Conservation (phyloP, 352 stramenopile genomes). For the Pythium plurisporium region DNA sequence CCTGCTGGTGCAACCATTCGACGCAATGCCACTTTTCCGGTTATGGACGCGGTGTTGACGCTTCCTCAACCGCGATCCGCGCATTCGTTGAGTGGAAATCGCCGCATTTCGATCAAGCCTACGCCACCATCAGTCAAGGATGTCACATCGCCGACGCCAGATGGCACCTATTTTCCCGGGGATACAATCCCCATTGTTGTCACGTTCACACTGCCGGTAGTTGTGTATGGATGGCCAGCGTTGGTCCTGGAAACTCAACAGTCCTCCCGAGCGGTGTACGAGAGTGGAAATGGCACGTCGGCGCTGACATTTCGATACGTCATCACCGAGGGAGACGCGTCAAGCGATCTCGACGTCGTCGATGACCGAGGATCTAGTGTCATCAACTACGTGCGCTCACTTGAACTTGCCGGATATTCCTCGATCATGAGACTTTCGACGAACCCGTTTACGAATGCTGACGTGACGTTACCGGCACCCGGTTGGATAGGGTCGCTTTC, state of each 20-base stretch:
- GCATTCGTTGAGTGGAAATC: conserved; percentile 46
- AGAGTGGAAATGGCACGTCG: conserved; percentile 33
- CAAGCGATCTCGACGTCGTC: conserved; percentile 34
- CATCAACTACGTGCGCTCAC: conserved; percentile 46
- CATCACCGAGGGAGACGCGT: conserved; percentile 36
- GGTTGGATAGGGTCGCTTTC: conserved; percentile 45
- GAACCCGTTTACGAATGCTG: conserved; percentile 34
- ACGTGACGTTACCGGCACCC: conserved; percentile 40
- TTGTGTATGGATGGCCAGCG: conserved; percentile 46
- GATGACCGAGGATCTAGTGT: conserved; percentile 41
- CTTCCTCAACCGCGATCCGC: conserved; percentile 34
- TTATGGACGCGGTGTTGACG: conserved; percentile 33
- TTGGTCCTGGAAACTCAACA: conserved; percentile 29
- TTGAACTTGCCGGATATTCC: conserved; percentile 28
- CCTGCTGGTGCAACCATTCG: conserved; percentile 33
- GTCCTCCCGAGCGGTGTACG: conserved; percentile 24
- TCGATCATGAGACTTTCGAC: conserved; percentile 53
- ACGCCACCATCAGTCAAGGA: conserved; percentile 32
- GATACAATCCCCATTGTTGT: conserved; percentile 52
- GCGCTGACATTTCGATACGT: conserved; percentile 51
- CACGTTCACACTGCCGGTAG: conserved; percentile 57
- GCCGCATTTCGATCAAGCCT: conserved; percentile 54
- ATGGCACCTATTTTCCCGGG: conserved; percentile 55
- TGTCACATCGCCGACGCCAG: conserved; percentile 29
- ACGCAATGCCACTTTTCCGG: conserved; percentile 43